A percentile compares a stretch with the other conserved stretches of the same genome.
phyloP scores from a whole-genome alignment of 2,329 filamentous ascomycete genomes.

The Claviceps africana region DNA sequence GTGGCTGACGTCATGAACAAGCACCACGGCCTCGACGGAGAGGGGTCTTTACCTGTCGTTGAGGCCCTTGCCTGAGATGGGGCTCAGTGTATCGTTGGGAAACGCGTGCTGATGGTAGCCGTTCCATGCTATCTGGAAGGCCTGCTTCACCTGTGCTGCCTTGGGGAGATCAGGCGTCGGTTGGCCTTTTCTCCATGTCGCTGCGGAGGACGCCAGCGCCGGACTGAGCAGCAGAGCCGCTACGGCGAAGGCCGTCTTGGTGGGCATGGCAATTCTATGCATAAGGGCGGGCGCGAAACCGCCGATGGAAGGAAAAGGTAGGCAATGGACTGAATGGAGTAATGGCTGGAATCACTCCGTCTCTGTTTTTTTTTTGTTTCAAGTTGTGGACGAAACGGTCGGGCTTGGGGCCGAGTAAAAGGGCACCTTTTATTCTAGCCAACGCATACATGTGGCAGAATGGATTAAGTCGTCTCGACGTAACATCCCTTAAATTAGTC shows the following conservation, averaged over 20 bases:
- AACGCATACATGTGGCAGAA: no score
- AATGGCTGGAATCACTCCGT: no score
- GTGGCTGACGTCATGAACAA: neutral
- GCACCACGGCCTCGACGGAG: neutral
- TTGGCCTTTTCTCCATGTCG: neutral
- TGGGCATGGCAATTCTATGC: neutral
- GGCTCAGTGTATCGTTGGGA: constrained; percentile 60
- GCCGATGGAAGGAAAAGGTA: no score
- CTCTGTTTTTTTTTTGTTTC: no score
- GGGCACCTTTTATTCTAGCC: no score
- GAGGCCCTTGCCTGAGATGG: constrained; percentile 46
- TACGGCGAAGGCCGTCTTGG: neutral
- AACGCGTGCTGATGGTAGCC: constrained; percentile 63
- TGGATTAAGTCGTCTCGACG: no score
- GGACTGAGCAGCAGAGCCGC: neutral
- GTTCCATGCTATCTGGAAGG: constrained; percentile 56
- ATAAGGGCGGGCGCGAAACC: no score
- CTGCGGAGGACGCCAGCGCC: neutral
- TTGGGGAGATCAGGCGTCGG: neutral
- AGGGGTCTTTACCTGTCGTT: constrained; percentile 53
- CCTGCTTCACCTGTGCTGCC: constrained; percentile 38
- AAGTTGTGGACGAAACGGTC: no score
- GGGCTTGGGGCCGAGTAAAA: no score
- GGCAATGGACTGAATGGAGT: no score
- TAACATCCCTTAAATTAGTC: no score